A percentile compares a stretch with the other conserved stretches of the same genome.
Evolutionary conservation across 805 yeast genomes (phyloP).

Genomic region (Nakazawaea peltata): DNA sequence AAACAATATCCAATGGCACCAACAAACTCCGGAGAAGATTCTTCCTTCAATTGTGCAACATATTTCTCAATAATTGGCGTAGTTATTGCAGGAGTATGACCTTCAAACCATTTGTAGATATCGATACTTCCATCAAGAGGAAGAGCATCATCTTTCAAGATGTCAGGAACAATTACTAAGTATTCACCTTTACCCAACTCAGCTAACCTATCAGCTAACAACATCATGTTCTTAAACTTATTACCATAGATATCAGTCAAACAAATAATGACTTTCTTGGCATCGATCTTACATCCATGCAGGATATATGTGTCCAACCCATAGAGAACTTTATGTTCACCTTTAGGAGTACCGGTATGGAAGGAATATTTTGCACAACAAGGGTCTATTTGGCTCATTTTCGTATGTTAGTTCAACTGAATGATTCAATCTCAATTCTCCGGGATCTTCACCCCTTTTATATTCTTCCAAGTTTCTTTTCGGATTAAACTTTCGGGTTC

Average conservation of each 20-base stretch:
- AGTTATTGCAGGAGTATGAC: slow-evolving; percentile 28
- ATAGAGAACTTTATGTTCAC: slow-evolving; percentile 29
- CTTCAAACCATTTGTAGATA: neutral
- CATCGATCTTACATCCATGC: slow-evolving; percentile 29
- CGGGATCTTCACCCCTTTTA: neutral
- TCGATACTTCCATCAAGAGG: neutral
- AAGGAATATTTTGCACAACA: slow-evolving; percentile 35
- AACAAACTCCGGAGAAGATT: slow-evolving; percentile 35
- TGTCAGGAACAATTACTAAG: slow-evolving; percentile 30
- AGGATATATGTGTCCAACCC: slow-evolving; percentile 38
- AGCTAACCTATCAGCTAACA: slow-evolving; percentile 30
- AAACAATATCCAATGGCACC: slow-evolving; percentile 74
- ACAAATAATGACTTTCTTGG: slow-evolving; percentile 23
- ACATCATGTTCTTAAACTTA: slow-evolving; percentile 17
- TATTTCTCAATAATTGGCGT: slow-evolving; percentile 40
- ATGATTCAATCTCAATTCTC: neutral
- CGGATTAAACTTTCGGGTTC: too few species aligned
- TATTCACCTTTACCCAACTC: slow-evolving; percentile 18
- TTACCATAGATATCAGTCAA: slow-evolving; percentile 28
- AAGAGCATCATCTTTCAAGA: slow-evolving; percentile 26
- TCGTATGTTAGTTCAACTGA: too few species aligned
- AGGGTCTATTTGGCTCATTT: neutral
- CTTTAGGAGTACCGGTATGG: slow-evolving; percentile 46
- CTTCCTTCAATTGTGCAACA: slow-evolving; percentile 32
- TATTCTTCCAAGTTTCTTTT: too few species aligned